Evolutionary conservation across 148 eudicot species (phyloP).

Genomic region (Amaranthus hypochondriacus): DNA sequence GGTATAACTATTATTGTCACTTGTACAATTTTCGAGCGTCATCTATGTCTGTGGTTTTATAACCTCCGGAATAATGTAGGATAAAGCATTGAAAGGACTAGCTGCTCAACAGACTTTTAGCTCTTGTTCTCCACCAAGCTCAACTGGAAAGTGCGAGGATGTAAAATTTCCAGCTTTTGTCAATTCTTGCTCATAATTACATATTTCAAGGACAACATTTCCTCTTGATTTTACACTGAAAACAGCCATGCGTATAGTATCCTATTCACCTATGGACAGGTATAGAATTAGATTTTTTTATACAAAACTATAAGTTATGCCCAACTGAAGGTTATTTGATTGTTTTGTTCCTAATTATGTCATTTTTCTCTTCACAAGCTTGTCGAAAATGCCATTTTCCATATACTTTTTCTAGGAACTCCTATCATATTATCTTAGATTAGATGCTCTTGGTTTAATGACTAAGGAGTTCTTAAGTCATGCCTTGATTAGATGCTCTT

Average conservation of each 20-base stretch:
- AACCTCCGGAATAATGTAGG: constrained; percentile 37
- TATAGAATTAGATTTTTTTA: constrained; percentile 30
- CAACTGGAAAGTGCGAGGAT: constrained; percentile 38
- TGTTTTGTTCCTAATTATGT: neutral
- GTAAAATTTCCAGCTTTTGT: constrained; percentile 25
- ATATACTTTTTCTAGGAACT: neutral
- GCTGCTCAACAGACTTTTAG: constrained; percentile 49
- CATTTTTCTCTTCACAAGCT: neutral
- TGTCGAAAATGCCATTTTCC: neutral
- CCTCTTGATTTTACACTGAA: constrained; percentile 89
- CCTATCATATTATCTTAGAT: no score
- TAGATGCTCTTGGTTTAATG: no score
- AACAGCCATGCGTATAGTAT: constrained; percentile 66
- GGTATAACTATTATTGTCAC: constrained; percentile 35
- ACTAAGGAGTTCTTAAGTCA: neutral
- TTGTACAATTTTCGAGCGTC: neutral
- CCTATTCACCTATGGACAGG: constrained; percentile 76
- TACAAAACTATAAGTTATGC: neutral
- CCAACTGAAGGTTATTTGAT: neutral
- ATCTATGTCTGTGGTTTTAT: neutral
- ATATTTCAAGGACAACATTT: constrained; percentile 41
- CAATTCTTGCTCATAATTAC: constrained; percentile 47
- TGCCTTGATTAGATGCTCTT: neutral
- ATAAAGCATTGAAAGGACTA: constrained; percentile 77
- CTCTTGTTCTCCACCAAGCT: constrained; percentile 39